phyloP scores from a whole-genome alignment of 2,329 filamentous ascomycete genomes.

The Talaromyces verruculosus region DNA sequence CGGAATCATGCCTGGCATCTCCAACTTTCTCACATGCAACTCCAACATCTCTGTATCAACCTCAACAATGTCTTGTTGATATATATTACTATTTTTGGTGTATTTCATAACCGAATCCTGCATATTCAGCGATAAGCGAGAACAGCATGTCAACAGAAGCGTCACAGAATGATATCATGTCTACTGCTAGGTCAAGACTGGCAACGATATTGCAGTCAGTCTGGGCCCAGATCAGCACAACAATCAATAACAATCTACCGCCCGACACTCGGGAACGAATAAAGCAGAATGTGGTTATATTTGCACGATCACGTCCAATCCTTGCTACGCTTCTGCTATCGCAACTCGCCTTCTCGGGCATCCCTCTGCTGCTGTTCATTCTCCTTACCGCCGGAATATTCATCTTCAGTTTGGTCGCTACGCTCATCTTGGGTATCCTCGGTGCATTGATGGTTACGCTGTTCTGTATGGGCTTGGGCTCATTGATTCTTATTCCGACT shows the following conservation, averaged over 20 bases:
- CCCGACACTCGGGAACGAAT: slow-evolving; percentile 61
- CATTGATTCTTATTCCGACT: slow-evolving; percentile 23
- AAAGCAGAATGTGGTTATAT: slow-evolving; percentile 54
- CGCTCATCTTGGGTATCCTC: slow-evolving; percentile 60
- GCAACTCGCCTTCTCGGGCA: slow-evolving; percentile 64
- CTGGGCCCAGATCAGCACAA: background rate
- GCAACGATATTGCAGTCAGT: slow-evolving; percentile 13
- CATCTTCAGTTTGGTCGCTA: slow-evolving; percentile 61
- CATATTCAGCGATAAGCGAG: background rate
- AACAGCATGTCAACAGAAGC: slow-evolving; percentile 5
- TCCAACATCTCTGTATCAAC: background rate
- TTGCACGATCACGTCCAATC: slow-evolving; percentile 65
- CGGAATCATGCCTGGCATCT: background rate
- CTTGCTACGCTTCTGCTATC: slow-evolving; percentile 67
- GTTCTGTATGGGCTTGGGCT: slow-evolving; percentile 22
- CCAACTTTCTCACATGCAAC: background rate
- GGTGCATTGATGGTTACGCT: slow-evolving; percentile 63
- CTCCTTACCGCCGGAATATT: slow-evolving; percentile 64
- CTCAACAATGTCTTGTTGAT: background rate
- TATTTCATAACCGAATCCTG: background rate
- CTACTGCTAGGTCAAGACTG: slow-evolving; percentile 6
- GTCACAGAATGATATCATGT: slow-evolving; percentile 9
- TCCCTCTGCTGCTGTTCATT: slow-evolving; percentile 68
- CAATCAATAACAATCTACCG: slow-evolving; percentile 57
- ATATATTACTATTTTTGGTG: background rate